These are phyloP conservation scores for Spathaspora sp. DNA, from an alignment of 1,139 yeast genomes.

Conservation along the genomic window DNA sequence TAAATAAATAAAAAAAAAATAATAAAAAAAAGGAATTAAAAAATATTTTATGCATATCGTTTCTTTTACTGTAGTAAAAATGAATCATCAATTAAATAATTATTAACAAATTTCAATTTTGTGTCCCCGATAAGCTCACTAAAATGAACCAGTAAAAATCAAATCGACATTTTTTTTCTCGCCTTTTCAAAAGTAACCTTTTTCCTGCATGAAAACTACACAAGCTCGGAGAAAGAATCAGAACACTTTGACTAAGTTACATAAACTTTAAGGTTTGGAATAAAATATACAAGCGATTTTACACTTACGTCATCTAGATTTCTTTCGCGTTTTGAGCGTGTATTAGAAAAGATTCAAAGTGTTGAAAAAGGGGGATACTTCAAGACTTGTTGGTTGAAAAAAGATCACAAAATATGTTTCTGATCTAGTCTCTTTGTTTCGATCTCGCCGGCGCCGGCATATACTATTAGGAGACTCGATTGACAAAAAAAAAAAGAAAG, in stretches of 20 bases:
- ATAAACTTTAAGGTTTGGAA: background rate
- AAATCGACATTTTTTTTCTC: background rate
- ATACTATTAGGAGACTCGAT: background rate
- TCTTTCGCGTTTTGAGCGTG: too few species aligned
- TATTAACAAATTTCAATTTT: background rate
- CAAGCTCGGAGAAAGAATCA: background rate
- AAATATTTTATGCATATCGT: conserved; percentile 1
- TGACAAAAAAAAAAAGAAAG: too few species aligned
- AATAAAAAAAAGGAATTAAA: background rate
- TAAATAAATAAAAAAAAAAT: too few species aligned
- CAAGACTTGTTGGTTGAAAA: background rate
- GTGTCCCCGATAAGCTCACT: background rate
- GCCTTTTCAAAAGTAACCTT: background rate
- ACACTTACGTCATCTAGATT: background rate
- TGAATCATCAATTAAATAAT: background rate
- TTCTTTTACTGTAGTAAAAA: background rate
- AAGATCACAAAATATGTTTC: background rate
- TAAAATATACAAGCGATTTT: too few species aligned
- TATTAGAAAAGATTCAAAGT: too few species aligned
- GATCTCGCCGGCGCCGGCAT: background rate
- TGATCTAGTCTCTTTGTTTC: background rate
- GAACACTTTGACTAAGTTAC: background rate
- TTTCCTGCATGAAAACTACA: background rate
- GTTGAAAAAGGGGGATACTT: too few species aligned
- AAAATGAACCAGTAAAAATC: background rate